Evolutionary conservation across 805 yeast species (phyloP), one percentile per base, ranked within the genome.

Genomic region (Candida patagonica): DNA sequence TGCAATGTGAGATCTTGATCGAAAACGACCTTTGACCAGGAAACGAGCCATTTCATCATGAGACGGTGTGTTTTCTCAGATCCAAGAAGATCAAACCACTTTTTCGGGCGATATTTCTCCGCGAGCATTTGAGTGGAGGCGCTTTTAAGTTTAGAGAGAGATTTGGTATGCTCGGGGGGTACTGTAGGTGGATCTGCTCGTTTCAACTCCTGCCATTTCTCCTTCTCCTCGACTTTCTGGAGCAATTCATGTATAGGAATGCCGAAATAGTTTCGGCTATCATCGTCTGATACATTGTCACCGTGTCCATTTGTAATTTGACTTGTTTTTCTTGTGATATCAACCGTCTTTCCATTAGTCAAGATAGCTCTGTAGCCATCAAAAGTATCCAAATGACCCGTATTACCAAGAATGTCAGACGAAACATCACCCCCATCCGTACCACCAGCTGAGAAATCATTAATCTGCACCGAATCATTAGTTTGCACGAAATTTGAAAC

Each of bases 101-200:
- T 61, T 29, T 56, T 59, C 0, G 89, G 86, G 44, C 84, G 63
- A 68, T 79, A 81, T 54, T 78, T 78, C 50, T 81, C 89, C 2
- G 78, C 74, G 76, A 71, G 61, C 23, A 70, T n/a, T 17, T 33
- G 37, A 15, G 22, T 20, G 12, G 27, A 9, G 5, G 17, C n/a
- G 8, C 16, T 20, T 12, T 29, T 29, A 13, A 29, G 31, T 12
- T 20, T 10, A 5, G 8, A 4, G n/a, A n/a, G n/a, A n/a, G n/a
- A n/a, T n/a, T n/a, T n/a, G n/a, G n/a, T n/a, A n/a, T n/a, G n/a
- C n/a, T n/a, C n/a, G n/a, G n/a, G n/a, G n/a, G n/a, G n/a, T n/a
- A n/a, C n/a, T n/a, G 7, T 8, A 7, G 8, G 31, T n/a, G 13
- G 13, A 12, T 33, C 24, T n/a, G 22, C 23, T 3, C 23, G 37